Evolutionary conservation across 352 stramenopile genomes (phyloP).

Genomic region (Albugo candida): DNA sequence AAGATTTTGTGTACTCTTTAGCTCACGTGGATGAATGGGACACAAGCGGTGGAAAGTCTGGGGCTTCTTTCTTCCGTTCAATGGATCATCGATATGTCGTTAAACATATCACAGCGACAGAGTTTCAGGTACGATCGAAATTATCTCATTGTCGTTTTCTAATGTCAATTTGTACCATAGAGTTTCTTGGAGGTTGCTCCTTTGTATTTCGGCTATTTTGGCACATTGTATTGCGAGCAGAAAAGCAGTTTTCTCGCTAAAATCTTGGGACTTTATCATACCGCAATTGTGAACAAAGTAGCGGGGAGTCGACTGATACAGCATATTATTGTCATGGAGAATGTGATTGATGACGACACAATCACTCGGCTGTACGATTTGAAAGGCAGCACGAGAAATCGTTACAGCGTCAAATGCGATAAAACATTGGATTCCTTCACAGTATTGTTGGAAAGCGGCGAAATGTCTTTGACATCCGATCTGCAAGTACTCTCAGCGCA

Average conservation of each 20-base stretch:
- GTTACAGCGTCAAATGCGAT: slow-evolving; percentile 56
- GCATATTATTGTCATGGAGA: slow-evolving; percentile 92
- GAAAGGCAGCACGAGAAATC: slow-evolving; percentile 92
- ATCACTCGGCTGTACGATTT: slow-evolving; percentile 93
- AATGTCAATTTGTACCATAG: slow-evolving; percentile 10
- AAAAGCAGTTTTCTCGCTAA: slow-evolving; percentile 89
- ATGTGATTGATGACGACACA: slow-evolving; percentile 91
- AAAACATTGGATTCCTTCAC: not conserved
- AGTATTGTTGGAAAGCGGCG: slow-evolving; percentile 1
- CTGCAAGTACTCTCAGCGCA: no score
- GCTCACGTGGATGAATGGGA: slow-evolving; percentile 76
- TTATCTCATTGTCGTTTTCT: slow-evolving; percentile 44
- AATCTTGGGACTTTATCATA: slow-evolving; percentile 95
- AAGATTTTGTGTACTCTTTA: slow-evolving; percentile 61
- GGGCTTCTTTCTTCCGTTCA: slow-evolving; percentile 90
- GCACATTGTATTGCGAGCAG: slow-evolving; percentile 91
- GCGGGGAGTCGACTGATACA: slow-evolving; percentile 75
- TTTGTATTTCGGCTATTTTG: slow-evolving; percentile 95
- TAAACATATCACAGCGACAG: slow-evolving; percentile 94
- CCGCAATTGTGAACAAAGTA: slow-evolving; percentile 87
- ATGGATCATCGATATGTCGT: slow-evolving; percentile 94
- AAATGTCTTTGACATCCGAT: slow-evolving; percentile 7
- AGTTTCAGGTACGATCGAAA: slow-evolving; percentile 83
- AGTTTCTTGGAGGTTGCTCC: slow-evolving; percentile 64
- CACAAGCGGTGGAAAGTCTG: slow-evolving; percentile 92